Base-by-base conservation (phyloP, 2,329 filamentous ascomycete species). In the Cladosporium halotolerans region DNA sequence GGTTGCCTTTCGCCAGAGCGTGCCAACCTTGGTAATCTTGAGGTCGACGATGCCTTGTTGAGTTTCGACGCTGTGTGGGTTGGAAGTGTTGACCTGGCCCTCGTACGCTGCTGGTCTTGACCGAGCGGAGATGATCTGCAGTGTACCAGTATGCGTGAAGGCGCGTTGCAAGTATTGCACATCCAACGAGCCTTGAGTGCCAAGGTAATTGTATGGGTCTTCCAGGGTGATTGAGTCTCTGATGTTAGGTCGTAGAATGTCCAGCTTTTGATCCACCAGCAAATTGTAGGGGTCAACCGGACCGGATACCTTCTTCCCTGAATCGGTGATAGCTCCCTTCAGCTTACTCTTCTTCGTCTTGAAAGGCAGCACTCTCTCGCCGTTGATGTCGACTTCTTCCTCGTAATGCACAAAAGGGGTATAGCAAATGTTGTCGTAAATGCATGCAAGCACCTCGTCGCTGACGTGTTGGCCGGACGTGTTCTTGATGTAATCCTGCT, bases 331-430 rank as follows among this genome's bases (percentile, higher is more conserved):
- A 31, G 78, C 76, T 51, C 81, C 82, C 42, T 85, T 82, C 39
- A 95, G 82, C 3, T 91, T 75, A 1, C 80, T 79, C 65, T 86
- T 86, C 67, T 85, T 85, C 53, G 82, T 78, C 68, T 87, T 92
- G 62, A 86, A 81, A 18, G 82, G 79, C 43, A 86, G 76, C 34
- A 87, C 80, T 45, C 87, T 84, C 54, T 90, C 86, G 53, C 83
- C 84, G 62, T 86, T 89, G 56, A 89, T 78, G 67, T 92, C 88
- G 28, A 91, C 72, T 62, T 96, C 90, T 70, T 99, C 93, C 69
- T 99, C 93, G 43, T 96, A 90, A 65, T 96, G 90, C 61, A 99
- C 96, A 67, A 99, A 99, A 2, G 93, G 93, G 1, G 93, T 99
- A 68, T 99, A 99, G 54, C 87, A 88, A 45, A 99, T 95, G 67